Percentiles rank a stretch among this genome's conserved stretches.
phyloP scores from a whole-genome alignment of 2,329 filamentous ascomycete genomes.

The Ophiostoma fasciatum region DNA sequence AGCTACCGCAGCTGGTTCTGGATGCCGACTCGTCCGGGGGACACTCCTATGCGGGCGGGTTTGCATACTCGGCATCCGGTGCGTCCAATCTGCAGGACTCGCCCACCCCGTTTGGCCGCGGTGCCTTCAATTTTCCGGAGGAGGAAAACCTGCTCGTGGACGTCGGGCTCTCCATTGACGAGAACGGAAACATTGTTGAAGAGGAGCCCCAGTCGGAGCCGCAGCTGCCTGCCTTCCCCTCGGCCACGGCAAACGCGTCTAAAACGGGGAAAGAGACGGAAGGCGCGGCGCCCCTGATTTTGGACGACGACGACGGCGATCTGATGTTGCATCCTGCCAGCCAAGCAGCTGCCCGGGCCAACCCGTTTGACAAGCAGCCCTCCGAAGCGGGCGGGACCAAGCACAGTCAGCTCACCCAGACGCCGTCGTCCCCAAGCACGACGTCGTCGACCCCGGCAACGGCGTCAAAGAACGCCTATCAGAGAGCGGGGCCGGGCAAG shows the following conservation, averaged over 20 bases:
- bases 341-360: too few species aligned
- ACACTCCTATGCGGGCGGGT: constrained; percentile 7
- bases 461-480: constrained; percentile 1
- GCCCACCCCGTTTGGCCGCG: constrained; percentile 10
- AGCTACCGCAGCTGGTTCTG: constrained; percentile 28
- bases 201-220: constrained; percentile 10
- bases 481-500: background rate
- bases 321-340: background rate
- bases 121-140: constrained; percentile 22
- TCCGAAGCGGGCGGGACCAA: background rate
- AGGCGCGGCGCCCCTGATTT: constrained; percentile 2
- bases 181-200: constrained; percentile 12
- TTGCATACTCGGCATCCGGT: constrained; percentile 7
- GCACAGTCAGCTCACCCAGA: background rate
- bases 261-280: background rate
- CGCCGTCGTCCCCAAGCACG: constrained; percentile 1
- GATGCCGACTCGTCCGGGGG: constrained; percentile 17
- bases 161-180: constrained; percentile 19
- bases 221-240: constrained; percentile 9
- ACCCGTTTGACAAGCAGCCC: background rate
- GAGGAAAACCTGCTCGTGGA: constrained; percentile 27
- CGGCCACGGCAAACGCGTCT: background rate
- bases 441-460: background rate
- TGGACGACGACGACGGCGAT: constrained; percentile 6
- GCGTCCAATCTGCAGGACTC: constrained; percentile 7